phyloP scores from a whole-genome alignment of 495 filamentous ascomycete genomes.

The Friedmanniomyces simplex region DNA sequence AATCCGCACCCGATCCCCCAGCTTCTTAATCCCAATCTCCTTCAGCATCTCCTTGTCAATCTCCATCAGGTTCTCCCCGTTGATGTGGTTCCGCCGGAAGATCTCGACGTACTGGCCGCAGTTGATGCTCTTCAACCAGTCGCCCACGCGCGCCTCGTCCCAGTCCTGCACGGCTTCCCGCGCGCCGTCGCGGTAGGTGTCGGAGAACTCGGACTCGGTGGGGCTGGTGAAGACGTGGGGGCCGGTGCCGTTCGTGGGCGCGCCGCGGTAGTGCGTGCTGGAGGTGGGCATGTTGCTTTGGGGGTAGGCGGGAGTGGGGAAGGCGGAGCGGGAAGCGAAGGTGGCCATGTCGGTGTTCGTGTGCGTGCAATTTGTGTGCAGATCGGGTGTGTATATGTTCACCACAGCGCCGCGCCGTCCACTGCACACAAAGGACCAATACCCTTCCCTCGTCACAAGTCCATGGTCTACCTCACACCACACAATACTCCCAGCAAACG shows the following conservation, averaged over 20 bases:
- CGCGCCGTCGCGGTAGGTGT: slow-evolving; percentile 35
- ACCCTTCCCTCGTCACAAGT: no score
- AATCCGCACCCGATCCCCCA: slow-evolving; percentile 96
- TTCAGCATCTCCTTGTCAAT: slow-evolving; percentile 94
- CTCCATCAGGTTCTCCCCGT: slow-evolving; percentile 89
- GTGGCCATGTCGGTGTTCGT: slow-evolving; percentile 51
- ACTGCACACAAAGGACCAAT: no score
- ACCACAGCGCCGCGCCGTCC: no score
- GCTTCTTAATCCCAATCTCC: slow-evolving; percentile 96
- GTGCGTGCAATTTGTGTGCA: background rate
- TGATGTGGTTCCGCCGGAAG: slow-evolving; percentile 91
- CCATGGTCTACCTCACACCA: no score
- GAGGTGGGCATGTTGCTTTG: slow-evolving; percentile 42
- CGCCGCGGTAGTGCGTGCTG: slow-evolving; percentile 33
- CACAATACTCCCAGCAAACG: no score
- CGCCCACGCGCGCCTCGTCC: slow-evolving; percentile 84
- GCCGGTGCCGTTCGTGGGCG: slow-evolving; percentile 40
- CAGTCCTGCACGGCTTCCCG: slow-evolving; percentile 38
- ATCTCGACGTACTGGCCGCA: slow-evolving; percentile 86
- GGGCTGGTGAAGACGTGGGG: slow-evolving; percentile 67
- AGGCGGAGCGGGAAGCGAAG: slow-evolving; percentile 76
- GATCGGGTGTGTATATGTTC: no score
- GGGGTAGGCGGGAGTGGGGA: slow-evolving; percentile 49
- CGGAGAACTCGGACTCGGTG: slow-evolving; percentile 93
- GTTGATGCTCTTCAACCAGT: slow-evolving; percentile 83